Percentiles rank a stretch among this genome's conserved stretches.
Evolutionary conservation across 768 basidiomycete genomes (phyloP).

Genomic region (Collybia sordida): DNA sequence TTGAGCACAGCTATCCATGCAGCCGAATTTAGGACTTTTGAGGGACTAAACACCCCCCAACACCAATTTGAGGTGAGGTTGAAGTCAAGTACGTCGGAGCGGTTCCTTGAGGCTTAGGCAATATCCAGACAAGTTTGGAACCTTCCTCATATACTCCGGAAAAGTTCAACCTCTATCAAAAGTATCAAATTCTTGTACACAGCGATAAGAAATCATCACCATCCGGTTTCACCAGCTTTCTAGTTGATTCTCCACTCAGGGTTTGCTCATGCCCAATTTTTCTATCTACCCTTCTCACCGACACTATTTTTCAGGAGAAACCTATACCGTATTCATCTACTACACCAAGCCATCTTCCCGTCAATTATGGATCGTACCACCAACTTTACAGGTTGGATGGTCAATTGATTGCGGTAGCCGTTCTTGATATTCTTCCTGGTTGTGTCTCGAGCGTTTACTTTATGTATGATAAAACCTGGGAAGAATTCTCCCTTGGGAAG

Average conservation of each 20-base stretch:
- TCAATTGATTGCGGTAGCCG: conserved; percentile 78
- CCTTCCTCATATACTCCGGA: conserved; percentile 75
- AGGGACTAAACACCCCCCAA: conserved; percentile 23
- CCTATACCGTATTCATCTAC: conserved; percentile 55
- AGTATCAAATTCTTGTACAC: conserved; percentile 82
- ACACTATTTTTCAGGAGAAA: conserved; percentile 40
- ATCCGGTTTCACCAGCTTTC: conserved; percentile 64
- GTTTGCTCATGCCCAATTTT: conserved; percentile 39
- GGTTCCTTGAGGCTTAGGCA: background rate
- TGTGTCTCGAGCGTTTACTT: conserved; percentile 89
- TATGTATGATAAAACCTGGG: conserved; percentile 77
- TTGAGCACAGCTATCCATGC: conserved; percentile 53
- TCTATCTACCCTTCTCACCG: background rate
- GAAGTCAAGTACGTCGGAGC: background rate
- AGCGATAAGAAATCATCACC: conserved; percentile 55
- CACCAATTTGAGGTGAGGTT: conserved; percentile 63
- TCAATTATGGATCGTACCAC: conserved; percentile 90
- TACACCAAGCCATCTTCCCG: conserved; percentile 61
- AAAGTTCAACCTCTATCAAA: conserved; percentile 75
- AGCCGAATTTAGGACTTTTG: conserved; percentile 44
- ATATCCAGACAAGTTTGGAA: conserved; percentile 68
- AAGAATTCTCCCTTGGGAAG: conserved; percentile 76
- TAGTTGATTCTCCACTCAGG: conserved; percentile 74
- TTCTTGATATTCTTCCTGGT: conserved; percentile 85
- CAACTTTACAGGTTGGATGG: conserved; percentile 85